Evolutionary conservation across 257 asterid species (phyloP), one percentile per base, ranked within the genome.

Genomic region (Nicotiana obtusifolia): DNA sequence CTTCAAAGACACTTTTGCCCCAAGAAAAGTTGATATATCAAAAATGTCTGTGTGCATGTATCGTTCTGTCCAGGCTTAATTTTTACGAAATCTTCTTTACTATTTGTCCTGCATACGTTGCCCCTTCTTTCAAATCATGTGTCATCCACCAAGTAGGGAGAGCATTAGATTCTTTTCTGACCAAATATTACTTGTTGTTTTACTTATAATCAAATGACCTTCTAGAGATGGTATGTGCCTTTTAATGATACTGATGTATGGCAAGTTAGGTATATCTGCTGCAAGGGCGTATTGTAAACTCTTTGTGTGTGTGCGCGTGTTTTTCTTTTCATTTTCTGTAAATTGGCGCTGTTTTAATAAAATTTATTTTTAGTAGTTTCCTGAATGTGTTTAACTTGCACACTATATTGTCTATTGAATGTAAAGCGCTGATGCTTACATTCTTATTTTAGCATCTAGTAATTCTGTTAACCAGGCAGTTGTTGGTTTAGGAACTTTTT

Each of bases 391-490:
- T 47, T 49, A 24, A 47, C 41, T 73, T 24, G 41, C 41, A 73
- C 79, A 73, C 22, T 47, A 22, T 47, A 44, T 73, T 44, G 37
- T 73, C 61, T 44, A 47, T 47, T 47, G 60, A 47, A 22, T 73
- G 79, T 33, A 66, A 66, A 33, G 10, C 19, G 44, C 31, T 19
- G 53, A 26, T 76, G 49, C 37, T 17, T 33, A 11, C 30, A 22
- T 65, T 83, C 73, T 52, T 16, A 53, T 37, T 37, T 37, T 37
- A 37, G 47, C 47, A 28, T 47, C 76, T 68, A 19, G 16, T 68
- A 78, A n/a, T 69, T 82, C 64, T 66, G 62, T 52, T 77, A 54
- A 54, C 83, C 78, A 73, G 4, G 59, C 6, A 33, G 24, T 30
- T 28, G 47, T 52, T 71, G 47, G 37, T 44, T 47, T 71, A 71